Evolutionary conservation across 352 stramenopile genomes (phyloP).

Genomic region (Globisporangium acanthophoron): DNA sequence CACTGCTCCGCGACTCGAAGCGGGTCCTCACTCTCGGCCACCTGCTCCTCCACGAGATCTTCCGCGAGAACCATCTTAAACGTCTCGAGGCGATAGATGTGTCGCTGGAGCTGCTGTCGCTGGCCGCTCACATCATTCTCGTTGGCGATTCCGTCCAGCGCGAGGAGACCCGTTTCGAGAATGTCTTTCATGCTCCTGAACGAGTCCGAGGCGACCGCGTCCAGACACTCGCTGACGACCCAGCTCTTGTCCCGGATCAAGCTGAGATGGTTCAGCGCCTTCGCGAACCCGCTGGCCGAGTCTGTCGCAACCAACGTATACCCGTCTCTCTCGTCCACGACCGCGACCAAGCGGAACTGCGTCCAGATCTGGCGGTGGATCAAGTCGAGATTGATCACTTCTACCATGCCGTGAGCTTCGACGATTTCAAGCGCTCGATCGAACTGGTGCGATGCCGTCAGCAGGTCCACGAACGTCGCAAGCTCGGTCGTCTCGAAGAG

Average conservation of each 20-base stretch:
- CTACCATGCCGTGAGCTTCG: constrained; percentile 11
- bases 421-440: constrained; percentile 31
- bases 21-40: constrained; percentile 19
- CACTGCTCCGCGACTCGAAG: constrained; percentile 18
- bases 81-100: constrained; percentile 44
- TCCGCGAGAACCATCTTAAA: constrained; percentile 33
- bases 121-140: not conserved
- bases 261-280: constrained; percentile 38
- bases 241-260: constrained; percentile 39
- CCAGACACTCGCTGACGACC: constrained; percentile 42
- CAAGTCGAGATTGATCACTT: constrained; percentile 25
- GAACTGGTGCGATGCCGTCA: constrained; percentile 29
- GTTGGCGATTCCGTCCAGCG: constrained; percentile 12
- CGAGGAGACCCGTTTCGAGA: constrained; percentile 34
- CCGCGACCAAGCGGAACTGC: constrained; percentile 22
- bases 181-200: constrained; percentile 55
- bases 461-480: constrained; percentile 28
- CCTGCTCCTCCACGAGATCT: constrained; percentile 30
- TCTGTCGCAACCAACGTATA: constrained; percentile 8
- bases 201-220: constrained; percentile 30
- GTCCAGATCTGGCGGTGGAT: constrained; percentile 52
- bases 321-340: not conserved
- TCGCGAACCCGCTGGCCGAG: constrained; percentile 16
- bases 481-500: constrained; percentile 17
- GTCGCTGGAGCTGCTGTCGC: constrained; percentile 24